phyloP scores from a whole-genome alignment of 2,329 filamentous ascomycete species.

The Fusarium globosum region DNA sequence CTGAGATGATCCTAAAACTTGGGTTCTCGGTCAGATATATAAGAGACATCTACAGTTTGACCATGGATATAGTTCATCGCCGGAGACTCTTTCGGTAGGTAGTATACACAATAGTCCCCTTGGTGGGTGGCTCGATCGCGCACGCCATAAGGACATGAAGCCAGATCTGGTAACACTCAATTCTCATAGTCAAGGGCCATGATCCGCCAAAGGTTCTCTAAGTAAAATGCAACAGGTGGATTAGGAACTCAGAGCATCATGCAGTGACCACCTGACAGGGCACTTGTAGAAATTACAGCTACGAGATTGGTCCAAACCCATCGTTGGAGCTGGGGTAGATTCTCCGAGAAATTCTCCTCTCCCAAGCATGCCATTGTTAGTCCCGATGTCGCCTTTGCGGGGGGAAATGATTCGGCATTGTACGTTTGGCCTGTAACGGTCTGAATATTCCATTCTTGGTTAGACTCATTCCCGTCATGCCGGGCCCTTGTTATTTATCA shows the following conservation, averaged over 20 bases:
- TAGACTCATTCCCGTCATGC: slow-evolving; percentile 16
- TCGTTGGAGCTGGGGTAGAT: slow-evolving; percentile 26
- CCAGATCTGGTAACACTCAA: slow-evolving; percentile 29
- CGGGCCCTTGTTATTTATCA: slow-evolving; percentile 19
- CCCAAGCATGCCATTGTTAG: slow-evolving; percentile 40
- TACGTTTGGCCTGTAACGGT: slow-evolving; percentile 31
- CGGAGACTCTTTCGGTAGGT: neutral
- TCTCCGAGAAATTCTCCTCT: slow-evolving; percentile 49
- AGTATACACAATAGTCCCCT: slow-evolving; percentile 1
- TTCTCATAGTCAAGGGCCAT: slow-evolving; percentile 2
- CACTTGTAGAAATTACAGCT: neutral
- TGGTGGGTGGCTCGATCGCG: slow-evolving; percentile 37
- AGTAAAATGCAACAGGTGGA: neutral
- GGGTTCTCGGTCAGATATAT: slow-evolving; percentile 40
- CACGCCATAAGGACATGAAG: slow-evolving; percentile 42
- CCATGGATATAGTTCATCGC: neutral
- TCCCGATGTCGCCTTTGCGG: slow-evolving; percentile 47
- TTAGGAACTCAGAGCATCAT: neutral
- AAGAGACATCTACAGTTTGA: slow-evolving; percentile 19
- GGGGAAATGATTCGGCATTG: slow-evolving; percentile 39
- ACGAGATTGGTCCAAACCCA: slow-evolving; percentile 14
- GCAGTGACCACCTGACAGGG: neutral
- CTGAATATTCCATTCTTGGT: slow-evolving; percentile 26
- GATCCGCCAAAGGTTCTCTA: slow-evolving; percentile 1
- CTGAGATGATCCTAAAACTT: slow-evolving; percentile 10